Evolutionary conservation across 2,329 filamentous ascomycete genomes (phyloP).

Genomic region (Lasiodiplodia sp.): DNA sequence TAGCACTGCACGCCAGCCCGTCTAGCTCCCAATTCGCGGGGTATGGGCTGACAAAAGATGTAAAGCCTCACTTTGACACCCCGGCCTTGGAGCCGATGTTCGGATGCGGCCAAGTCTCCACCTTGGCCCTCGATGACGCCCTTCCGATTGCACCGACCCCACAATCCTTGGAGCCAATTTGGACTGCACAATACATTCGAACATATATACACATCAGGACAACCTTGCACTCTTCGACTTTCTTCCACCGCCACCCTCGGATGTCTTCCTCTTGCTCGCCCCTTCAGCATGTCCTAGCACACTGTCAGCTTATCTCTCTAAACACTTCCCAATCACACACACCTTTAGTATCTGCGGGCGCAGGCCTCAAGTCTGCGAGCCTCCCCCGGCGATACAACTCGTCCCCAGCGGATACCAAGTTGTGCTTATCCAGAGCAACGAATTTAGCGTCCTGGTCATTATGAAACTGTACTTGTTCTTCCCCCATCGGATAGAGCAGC

Average conservation of each 20-base stretch:
- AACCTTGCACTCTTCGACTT: background rate
- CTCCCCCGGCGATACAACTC: background rate
- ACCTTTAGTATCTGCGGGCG: background rate
- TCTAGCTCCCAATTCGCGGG: constrained; percentile 9
- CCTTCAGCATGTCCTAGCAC: background rate
- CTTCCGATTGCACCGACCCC: constrained; percentile 7
- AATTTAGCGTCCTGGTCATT: background rate
- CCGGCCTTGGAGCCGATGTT: constrained; percentile 14
- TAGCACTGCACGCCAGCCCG: background rate
- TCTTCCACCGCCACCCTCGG: background rate
- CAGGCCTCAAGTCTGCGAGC: background rate
- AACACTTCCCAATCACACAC: background rate
- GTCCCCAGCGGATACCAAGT: background rate
- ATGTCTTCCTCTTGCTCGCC: background rate
- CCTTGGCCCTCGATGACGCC: constrained; percentile 16
- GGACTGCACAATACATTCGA: constrained; percentile 3
- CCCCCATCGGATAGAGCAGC: background rate
- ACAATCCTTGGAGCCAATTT: constrained; percentile 23
- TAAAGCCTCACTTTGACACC: background rate
- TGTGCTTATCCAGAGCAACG: background rate
- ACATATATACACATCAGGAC: background rate
- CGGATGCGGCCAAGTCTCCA: constrained; percentile 24
- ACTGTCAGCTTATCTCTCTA: background rate
- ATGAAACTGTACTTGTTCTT: background rate
- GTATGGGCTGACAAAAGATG: background rate